phyloP scores from a whole-genome alignment of 2,329 filamentous ascomycete species.

The Claviceps quebecensis region DNA sequence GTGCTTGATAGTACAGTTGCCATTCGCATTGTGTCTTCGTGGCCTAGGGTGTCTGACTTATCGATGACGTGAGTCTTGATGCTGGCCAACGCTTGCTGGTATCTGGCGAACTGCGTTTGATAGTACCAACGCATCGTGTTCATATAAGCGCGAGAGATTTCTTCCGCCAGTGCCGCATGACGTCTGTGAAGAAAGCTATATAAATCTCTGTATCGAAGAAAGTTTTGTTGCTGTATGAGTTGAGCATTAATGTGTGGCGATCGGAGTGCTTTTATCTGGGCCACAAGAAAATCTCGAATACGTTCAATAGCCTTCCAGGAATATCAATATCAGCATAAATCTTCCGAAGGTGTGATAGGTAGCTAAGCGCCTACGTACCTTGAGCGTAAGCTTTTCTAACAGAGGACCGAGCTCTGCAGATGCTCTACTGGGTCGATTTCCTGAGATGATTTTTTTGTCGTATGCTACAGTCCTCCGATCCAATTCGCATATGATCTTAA shows the following conservation, averaged over 20 bases:
- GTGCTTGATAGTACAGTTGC: constrained; percentile 39
- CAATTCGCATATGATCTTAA: constrained; percentile 68
- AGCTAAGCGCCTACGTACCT: constrained; percentile 33
- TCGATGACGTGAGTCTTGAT: constrained; percentile 74
- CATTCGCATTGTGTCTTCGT: constrained; percentile 58
- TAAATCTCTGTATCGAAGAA: constrained; percentile 77
- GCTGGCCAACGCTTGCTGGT: constrained; percentile 70
- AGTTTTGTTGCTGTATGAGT: constrained; percentile 86
- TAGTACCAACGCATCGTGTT: constrained; percentile 99
- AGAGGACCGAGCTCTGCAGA: constrained; percentile 73
- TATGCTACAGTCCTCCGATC: constrained; percentile 64
- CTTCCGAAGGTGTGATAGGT: not conserved
- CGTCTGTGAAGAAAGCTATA: constrained; percentile 74
- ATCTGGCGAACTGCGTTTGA: constrained; percentile 76
- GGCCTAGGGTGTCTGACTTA: constrained; percentile 68
- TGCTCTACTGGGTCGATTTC: constrained; percentile 54
- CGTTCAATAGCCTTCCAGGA: constrained; percentile 62
- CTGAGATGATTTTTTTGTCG: constrained; percentile 46
- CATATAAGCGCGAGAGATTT: constrained; percentile 86
- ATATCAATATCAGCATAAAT: constrained; percentile 1
- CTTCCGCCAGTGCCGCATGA: constrained; percentile 69
- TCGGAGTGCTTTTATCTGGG: constrained; percentile 84
- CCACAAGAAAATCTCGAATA: constrained; percentile 85
- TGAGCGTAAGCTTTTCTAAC: constrained; percentile 68
- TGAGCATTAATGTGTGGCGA: constrained; percentile 96